phyloP scores from a whole-genome alignment of 192 early-diverging fungal genomes.

The Mortierella hygrophila region DNA sequence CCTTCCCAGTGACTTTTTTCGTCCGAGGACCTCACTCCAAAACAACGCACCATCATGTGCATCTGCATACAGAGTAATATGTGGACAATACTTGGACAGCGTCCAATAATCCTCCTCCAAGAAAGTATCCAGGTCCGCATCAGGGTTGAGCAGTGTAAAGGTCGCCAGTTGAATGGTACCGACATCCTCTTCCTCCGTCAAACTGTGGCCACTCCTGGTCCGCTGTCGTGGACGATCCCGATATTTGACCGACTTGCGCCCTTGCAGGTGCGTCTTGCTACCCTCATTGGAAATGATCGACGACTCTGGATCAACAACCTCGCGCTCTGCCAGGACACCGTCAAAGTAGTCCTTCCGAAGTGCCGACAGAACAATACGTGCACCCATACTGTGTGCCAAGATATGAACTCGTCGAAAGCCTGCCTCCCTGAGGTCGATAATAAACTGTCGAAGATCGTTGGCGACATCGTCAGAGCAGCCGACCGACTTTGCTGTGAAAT shows the following conservation, averaged over 20 bases:
- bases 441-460: conserved; percentile 52
- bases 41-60: conserved; percentile 53
- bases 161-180: conserved; percentile 41
- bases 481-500: conserved; percentile 43
- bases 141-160: conserved; percentile 56
- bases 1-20: conserved; percentile 35
- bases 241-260: conserved; percentile 13
- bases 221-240: conserved; percentile 7
- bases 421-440: conserved; percentile 43
- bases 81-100: conserved; percentile 49
- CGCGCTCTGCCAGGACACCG: conserved; percentile 31
- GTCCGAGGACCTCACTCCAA: conserved; percentile 36
- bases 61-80: conserved; percentile 56
- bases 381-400: conserved; percentile 58
- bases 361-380: conserved; percentile 40
- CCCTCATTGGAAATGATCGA: conserved; percentile 6
- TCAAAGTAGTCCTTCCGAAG: conserved; percentile 46
- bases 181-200: not conserved
- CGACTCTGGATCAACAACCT: conserved; percentile 13
- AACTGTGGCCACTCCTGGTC: conserved; percentile 7
- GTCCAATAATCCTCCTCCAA: conserved; percentile 49
- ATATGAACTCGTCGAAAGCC: conserved; percentile 55
- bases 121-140: conserved; percentile 42
- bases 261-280: conserved; percentile 9
- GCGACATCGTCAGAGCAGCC: conserved; percentile 43